Percentiles rank a stretch among this genome's conserved stretches.
phyloP scores from a whole-genome alignment of 768 basidiomycete species.

The Leccinum imitatum region DNA sequence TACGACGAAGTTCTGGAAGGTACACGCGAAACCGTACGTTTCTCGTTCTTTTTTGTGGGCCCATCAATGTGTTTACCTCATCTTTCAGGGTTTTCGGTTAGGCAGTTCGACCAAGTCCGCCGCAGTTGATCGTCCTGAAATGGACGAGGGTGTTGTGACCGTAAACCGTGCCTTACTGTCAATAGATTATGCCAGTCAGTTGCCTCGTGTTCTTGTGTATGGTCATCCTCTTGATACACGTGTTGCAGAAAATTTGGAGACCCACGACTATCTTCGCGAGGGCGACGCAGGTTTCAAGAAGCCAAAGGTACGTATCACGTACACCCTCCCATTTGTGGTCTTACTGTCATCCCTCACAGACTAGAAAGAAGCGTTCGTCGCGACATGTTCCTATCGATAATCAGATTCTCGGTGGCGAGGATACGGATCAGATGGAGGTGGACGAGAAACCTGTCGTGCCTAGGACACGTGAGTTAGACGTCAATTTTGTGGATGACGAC shows the following conservation, averaged over 20 bases:
- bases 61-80: neutral
- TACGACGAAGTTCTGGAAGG: constrained; percentile 89
- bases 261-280: constrained; percentile 83
- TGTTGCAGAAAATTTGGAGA: constrained; percentile 74
- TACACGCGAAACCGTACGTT: constrained; percentile 60
- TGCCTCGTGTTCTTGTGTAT: neutral
- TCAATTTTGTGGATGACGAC: constrained; percentile 97
- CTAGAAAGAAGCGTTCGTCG: constrained; percentile 88
- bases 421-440: constrained; percentile 63
- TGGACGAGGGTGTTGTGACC: constrained; percentile 49
- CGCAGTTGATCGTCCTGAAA: constrained; percentile 41
- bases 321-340: neutral
- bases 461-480: constrained; percentile 70
- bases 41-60: constrained; percentile 4
- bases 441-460: constrained; percentile 72
- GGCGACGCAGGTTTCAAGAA: constrained; percentile 96
- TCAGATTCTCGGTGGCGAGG: constrained; percentile 28
- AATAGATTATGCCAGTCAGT: constrained; percentile 89
- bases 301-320: constrained; percentile 58
- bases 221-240: constrained; percentile 16
- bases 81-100: constrained; percentile 77
- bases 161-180: constrained; percentile 81
- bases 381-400: constrained; percentile 53
- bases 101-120: constrained; percentile 55
- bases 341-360: constrained; percentile 42